These are phyloP conservation scores for Paecilomyces sp. DNA, from an alignment of 2,329 filamentous ascomycete genomes.

Conservation along the genomic window DNA sequence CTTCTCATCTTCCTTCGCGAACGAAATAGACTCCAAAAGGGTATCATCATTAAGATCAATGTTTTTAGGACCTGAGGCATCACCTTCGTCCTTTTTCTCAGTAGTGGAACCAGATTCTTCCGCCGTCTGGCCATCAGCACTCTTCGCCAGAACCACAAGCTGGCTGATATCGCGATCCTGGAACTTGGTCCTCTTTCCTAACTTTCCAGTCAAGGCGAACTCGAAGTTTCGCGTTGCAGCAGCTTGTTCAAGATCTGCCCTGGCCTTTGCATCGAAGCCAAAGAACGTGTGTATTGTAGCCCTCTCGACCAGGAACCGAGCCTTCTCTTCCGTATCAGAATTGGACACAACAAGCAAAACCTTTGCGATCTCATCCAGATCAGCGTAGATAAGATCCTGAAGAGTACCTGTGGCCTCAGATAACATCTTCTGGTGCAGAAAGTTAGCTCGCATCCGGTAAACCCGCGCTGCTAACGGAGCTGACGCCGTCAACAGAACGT, in stretches of 20 bases:
- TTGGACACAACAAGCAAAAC: constrained; percentile 18
- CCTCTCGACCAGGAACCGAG: constrained; percentile 72
- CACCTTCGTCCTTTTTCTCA: constrained; percentile 14
- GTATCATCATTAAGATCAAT: constrained; percentile 88
- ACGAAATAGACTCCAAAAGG: constrained; percentile 78
- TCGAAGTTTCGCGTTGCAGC: constrained; percentile 61
- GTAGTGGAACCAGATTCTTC: constrained; percentile 7
- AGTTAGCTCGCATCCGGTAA: constrained; percentile 63
- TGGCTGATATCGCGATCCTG: constrained; percentile 58
- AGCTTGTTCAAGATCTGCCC: constrained; percentile 62
- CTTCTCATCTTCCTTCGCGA: constrained; percentile 50
- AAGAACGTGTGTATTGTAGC: constrained; percentile 79
- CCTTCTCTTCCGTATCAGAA: constrained; percentile 43
- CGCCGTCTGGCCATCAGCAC: constrained; percentile 38
- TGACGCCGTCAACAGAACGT: constrained; percentile 34
- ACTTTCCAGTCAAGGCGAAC: constrained; percentile 75
- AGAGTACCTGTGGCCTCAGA: constrained; percentile 55
- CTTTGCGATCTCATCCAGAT: constrained; percentile 47
- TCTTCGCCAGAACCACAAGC: constrained; percentile 82
- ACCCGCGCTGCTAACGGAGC: constrained; percentile 44
- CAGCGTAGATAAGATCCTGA: constrained; percentile 54
- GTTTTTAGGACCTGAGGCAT: constrained; percentile 52
- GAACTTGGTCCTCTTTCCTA: constrained; percentile 59
- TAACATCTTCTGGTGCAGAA: constrained; percentile 63
- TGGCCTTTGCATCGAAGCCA: constrained; percentile 69